Evolutionary conservation across 2,329 filamentous ascomycete genomes (phyloP), one percentile per base, ranked within the genome.

Genomic region (Microcyclospora pomicola): DNA sequence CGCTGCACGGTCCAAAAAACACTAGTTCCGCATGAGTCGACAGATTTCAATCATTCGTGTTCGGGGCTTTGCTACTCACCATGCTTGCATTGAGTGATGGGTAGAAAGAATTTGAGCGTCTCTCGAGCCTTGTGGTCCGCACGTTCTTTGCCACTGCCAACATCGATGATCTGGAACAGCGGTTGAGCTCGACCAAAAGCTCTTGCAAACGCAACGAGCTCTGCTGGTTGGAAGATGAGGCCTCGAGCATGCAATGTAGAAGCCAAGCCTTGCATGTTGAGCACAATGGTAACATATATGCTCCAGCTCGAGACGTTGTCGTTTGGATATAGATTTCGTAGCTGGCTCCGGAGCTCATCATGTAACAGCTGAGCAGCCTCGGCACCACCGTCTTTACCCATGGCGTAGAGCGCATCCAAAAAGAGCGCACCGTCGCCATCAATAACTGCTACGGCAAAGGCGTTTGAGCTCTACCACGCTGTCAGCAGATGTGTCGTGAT

Each of bases 341-440:
- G 52, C 42, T 68, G 60, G 6, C 59, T 49, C 29, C 55, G 60
- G 36, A 69, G 61, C 36, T 59, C 58, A 32, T 56, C 49, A 38
- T 63, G 49, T 3, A 69, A 53, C 33, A 53, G 54, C 38, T 63
- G 60, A 9, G 66, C 66, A 33, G 64, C 64, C 36, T 67, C 63
- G 4, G 63, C 63, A 2, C 66, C 66, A 28, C 66, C 66, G 31
- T 65, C 59, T 37, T 47, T 53, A 33, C 60, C 63, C 41, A 56
- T 53, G 16, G 55, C 50, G 28, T 66, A 60, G 12, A 67, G 49
- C 16, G 56, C 52, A 43, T 68, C 63, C 37, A 66, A 56, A 45
- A 69, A 68, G 37, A 65, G 56, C 45, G 63, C 63, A 15, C 65
- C 65, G 51, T 69, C 66, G n/a, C 66, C 66, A 50, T 69, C 66